Evolutionary conservation across 2,329 filamentous ascomycete genomes (phyloP).

Genomic region (Aspergillus texensis): DNA sequence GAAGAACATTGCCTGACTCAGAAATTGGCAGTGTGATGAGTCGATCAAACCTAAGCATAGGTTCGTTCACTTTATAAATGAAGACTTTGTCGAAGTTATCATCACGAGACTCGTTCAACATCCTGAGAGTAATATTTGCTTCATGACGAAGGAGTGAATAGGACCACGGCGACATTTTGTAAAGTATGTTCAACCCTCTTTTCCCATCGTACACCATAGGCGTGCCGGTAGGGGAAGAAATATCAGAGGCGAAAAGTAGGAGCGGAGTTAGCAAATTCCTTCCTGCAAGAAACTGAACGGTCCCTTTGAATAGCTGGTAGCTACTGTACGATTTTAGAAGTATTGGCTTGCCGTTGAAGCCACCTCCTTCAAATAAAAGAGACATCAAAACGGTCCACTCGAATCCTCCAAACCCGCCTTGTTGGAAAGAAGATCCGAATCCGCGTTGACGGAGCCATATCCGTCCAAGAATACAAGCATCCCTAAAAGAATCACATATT

Average conservation of each 20-base stretch:
- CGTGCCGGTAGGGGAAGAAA: slow-evolving; percentile 46
- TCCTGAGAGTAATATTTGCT: slow-evolving; percentile 71
- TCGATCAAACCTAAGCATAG: slow-evolving; percentile 59
- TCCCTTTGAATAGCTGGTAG: slow-evolving; percentile 93
- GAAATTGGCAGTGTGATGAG: slow-evolving; percentile 42
- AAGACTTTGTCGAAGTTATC: slow-evolving; percentile 87
- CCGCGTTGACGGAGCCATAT: slow-evolving; percentile 90
- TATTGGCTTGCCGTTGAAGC: slow-evolving; percentile 68
- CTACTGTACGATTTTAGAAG: slow-evolving; percentile 82
- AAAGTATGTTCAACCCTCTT: slow-evolving; percentile 78
- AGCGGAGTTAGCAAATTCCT: slow-evolving; percentile 74
- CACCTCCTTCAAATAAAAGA: slow-evolving; percentile 76
- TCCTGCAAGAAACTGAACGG: slow-evolving; percentile 80
- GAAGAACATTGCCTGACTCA: slow-evolving; percentile 30
- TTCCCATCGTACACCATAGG: slow-evolving; percentile 79
- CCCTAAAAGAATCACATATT: slow-evolving; percentile 72
- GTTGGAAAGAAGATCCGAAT: slow-evolving; percentile 68
- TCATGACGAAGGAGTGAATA: slow-evolving; percentile 73
- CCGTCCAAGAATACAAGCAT: slow-evolving; percentile 82
- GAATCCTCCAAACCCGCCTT: slow-evolving; percentile 88
- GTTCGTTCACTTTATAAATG: slow-evolving; percentile 62
- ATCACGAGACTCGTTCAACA: slow-evolving; percentile 71
- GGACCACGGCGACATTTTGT: slow-evolving; percentile 88
- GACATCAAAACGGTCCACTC: slow-evolving; percentile 86
- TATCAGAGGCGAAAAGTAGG: slow-evolving; percentile 38